Conservation (phyloP, 1,284 basidiomycete species). For the Trametes pubescens region DNA sequence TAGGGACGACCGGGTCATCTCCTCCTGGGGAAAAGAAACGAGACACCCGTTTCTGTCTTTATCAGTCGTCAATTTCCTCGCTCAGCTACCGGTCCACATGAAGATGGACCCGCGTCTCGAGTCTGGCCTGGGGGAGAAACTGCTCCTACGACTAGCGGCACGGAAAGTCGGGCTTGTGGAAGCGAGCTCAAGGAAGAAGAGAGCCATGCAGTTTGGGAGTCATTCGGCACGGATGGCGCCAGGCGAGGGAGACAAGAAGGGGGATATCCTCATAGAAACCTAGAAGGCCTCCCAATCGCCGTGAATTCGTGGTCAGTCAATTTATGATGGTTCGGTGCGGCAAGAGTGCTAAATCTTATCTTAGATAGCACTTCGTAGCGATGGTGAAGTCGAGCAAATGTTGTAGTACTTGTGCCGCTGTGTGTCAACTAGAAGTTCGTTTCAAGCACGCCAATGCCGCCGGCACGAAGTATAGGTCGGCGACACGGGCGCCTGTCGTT, state of each 20-base stretch:
- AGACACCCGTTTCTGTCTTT: conserved; percentile 92
- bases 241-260: conserved; percentile 59
- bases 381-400: no score
- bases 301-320: no score
- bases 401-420: no score
- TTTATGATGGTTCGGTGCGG: no score
- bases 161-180: conserved; percentile 71
- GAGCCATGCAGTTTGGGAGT: conserved; percentile 98
- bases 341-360: no score
- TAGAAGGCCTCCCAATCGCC: not conserved
- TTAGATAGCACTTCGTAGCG: no score
- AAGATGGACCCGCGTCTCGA: conserved; percentile 82
- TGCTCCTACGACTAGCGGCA: conserved; percentile 79
- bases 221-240: conserved; percentile 89
- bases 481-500: no score
- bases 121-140: conserved; percentile 87
- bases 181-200: conserved; percentile 81
- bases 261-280: conserved; percentile 49
- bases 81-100: conserved; percentile 75
- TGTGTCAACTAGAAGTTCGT: no score
- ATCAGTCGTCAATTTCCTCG: conserved; percentile 77
- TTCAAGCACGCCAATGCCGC: no score
- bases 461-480: no score
- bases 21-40: conserved; percentile 88
- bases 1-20: conserved; percentile 92